Conservation (phyloP, 192 early-diverging fungal genomes). For the Rhizophagus clarus region DNA sequence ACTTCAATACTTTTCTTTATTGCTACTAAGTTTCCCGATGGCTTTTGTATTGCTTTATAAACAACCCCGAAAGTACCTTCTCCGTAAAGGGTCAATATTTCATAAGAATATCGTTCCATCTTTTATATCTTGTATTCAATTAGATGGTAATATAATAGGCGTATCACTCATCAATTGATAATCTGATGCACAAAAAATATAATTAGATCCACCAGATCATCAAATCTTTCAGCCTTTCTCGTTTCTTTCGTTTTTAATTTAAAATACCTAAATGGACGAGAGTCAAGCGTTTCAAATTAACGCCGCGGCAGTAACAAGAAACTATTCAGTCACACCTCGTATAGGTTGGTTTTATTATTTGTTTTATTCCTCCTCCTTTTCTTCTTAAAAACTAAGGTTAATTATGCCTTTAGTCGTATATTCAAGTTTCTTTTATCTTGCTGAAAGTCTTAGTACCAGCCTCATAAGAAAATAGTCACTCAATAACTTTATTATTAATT, state of each 20-base stretch:
- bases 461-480: neutral
- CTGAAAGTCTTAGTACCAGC: neutral
- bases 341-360: slow-evolving; percentile 62
- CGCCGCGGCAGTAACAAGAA: slow-evolving; percentile 83
- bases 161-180: neutral
- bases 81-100: slow-evolving; percentile 1
- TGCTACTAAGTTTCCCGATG: slow-evolving; percentile 3
- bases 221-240: neutral
- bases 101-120: neutral
- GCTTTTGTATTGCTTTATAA: slow-evolving; percentile 21
- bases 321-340: slow-evolving; percentile 83
- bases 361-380: neutral
- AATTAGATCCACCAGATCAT: neutral
- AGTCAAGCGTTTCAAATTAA: slow-evolving; percentile 79
- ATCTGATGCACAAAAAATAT: neutral
- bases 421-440: neutral
- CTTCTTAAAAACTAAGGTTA: neutral
- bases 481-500: neutral
- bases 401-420: neutral
- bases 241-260: neutral
- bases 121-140: too few species aligned
- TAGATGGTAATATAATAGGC: too few species aligned
- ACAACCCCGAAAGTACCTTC: slow-evolving; percentile 22
- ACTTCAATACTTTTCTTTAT: slow-evolving; percentile 14
- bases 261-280: slow-evolving; percentile 10